Percentiles rank a stretch among this genome's conserved stretches.
phyloP scores from a whole-genome alignment of 768 basidiomycete species.

The Peribolospora kevripleyi region DNA sequence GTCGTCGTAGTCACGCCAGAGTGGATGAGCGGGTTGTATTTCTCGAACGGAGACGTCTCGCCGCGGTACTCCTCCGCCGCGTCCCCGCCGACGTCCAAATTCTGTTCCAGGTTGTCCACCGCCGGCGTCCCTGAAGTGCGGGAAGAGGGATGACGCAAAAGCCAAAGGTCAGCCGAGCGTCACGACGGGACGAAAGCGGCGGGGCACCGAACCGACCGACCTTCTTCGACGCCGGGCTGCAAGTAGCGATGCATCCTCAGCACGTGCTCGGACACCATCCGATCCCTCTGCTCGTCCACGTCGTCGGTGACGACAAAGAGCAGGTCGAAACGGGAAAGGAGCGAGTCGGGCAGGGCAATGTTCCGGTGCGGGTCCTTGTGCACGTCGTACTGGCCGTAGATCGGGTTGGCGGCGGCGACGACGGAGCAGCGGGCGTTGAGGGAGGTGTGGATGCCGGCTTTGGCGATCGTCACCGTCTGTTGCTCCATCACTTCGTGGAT shows the following conservation, averaged over 20 bases:
- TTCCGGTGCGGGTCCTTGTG: slow-evolving; percentile 99
- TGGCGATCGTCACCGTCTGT: slow-evolving; percentile 97
- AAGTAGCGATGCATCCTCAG: slow-evolving; percentile 91
- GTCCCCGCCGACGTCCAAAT: slow-evolving; percentile 55
- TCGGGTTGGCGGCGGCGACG: slow-evolving; percentile 92
- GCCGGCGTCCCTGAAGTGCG: slow-evolving; percentile 33
- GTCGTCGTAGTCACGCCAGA: slow-evolving; percentile 45
- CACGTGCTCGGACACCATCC: slow-evolving; percentile 89
- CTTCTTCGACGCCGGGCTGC: slow-evolving; percentile 87
- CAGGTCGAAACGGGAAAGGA: slow-evolving; percentile 93
- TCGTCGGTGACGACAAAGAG: slow-evolving; percentile 97
- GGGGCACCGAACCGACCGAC: slow-evolving; percentile 20
- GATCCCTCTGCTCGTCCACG: slow-evolving; percentile 80
- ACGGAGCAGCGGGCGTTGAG: slow-evolving; percentile 95
- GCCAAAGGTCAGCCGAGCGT: not conserved
- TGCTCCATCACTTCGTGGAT: slow-evolving; percentile 99
- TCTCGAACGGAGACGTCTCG: slow-evolving; percentile 72
- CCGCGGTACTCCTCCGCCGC: slow-evolving; percentile 9
- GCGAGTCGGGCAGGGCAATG: slow-evolving; percentile 88
- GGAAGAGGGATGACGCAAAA: not conserved
- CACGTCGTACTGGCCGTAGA: slow-evolving; percentile 98
- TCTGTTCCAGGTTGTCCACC: slow-evolving; percentile 64
- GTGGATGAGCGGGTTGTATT: slow-evolving; percentile 85
- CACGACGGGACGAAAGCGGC: not conserved
- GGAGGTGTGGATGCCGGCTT: slow-evolving; percentile 95